These are phyloP conservation scores for Scolecobasidium constrictum DNA, from an alignment of 2,329 filamentous ascomycete genomes.

Conservation along the genomic window DNA sequence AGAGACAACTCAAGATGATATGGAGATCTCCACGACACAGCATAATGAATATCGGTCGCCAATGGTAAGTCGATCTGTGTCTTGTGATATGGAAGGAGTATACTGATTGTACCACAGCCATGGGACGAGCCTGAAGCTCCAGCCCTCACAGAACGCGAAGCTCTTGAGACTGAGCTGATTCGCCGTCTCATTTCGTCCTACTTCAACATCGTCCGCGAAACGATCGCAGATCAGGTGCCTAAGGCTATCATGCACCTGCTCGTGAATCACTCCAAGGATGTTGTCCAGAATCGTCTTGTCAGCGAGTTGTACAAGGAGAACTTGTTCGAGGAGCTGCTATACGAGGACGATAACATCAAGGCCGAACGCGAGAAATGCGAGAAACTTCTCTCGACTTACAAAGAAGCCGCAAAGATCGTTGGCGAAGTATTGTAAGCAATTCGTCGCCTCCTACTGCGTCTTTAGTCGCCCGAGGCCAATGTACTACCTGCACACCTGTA, in stretches of 20 bases:
- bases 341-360: constrained; percentile 96
- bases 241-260: constrained; percentile 98
- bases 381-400: constrained; percentile 87
- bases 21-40: constrained; percentile 24
- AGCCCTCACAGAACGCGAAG: constrained; percentile 86
- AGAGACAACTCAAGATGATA: constrained; percentile 29
- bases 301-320: constrained; percentile 90
- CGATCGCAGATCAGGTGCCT: constrained; percentile 96
- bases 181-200: constrained; percentile 93
- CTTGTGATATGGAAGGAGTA: not conserved
- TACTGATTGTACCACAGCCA: constrained; percentile 20
- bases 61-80: constrained; percentile 42
- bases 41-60: constrained; percentile 38
- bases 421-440: constrained; percentile 70
- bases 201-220: constrained; percentile 97
- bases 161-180: constrained; percentile 95
- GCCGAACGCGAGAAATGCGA: constrained; percentile 98
- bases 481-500: no score
- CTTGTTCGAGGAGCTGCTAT: constrained; percentile 83
- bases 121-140: constrained; percentile 53
- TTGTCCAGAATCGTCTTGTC: constrained; percentile 92
- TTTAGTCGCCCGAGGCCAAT: no score
- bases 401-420: constrained; percentile 95
- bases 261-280: constrained; percentile 97
- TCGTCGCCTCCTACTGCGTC: not conserved